Conservation (phyloP, 2,329 filamentous ascomycete species). For the Colletotrichum camelliae region DNA sequence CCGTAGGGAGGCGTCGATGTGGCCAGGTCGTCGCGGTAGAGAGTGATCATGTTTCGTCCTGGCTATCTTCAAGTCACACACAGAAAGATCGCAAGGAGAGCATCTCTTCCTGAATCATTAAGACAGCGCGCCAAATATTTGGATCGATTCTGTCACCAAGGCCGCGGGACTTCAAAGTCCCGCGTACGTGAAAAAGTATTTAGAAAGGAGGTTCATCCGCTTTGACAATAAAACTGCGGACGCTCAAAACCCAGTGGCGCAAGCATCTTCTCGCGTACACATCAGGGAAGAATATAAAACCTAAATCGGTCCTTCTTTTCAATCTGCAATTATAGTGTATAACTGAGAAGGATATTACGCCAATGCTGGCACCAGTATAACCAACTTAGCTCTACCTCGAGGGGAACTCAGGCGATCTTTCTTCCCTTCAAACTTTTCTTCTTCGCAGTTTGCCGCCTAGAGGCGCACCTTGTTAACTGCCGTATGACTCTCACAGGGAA, state of each 20-base stretch:
- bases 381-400: not conserved
- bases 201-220: not conserved
- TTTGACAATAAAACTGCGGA: not conserved
- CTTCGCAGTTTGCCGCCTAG: too few species aligned
- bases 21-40: not conserved
- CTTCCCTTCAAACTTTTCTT: too few species aligned
- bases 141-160: not conserved
- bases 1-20: not conserved
- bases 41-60: not conserved
- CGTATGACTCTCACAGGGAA: too few species aligned
- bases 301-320: not conserved
- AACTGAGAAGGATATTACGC: not conserved
- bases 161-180: not conserved
- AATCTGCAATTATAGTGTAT: not conserved
- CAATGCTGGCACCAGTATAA: not conserved
- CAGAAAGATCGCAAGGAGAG: not conserved
- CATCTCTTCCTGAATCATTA: not conserved
- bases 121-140: not conserved
- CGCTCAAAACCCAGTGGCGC: too few species aligned
- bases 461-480: too few species aligned
- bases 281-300: not conserved
- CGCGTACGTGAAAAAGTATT: not conserved
- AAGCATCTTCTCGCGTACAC: not conserved
- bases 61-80: not conserved
- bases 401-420: not conserved